Evolutionary conservation across 306 rosid genomes (phyloP).

Genomic region (Citrullus amarus): DNA sequence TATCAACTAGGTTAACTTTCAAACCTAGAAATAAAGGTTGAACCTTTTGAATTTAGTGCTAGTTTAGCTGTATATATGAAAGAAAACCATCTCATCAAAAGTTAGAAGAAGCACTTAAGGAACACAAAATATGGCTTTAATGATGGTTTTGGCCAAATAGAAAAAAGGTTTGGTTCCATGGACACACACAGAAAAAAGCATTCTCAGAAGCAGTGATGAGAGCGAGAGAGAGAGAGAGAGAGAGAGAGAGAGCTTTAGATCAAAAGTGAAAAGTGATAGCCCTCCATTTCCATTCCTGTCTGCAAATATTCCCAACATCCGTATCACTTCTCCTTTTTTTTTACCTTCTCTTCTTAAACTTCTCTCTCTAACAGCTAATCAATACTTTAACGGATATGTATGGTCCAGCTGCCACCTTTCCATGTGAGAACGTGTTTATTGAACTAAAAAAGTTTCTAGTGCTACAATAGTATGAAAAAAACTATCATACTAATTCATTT

Average conservation of each 20-base stretch:
- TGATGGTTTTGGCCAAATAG: not conserved
- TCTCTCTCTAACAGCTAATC: not conserved
- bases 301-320: slow-evolving; percentile 5
- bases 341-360: not conserved
- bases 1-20: not conserved
- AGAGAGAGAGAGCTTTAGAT: not conserved
- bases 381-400: not conserved
- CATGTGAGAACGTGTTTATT: not conserved
- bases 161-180: not conserved
- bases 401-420: slow-evolving; percentile 5
- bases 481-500: too few species aligned
- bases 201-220: not conserved
- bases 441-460: too few species aligned
- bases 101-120: not conserved
- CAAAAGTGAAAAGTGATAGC: slow-evolving; percentile 5
- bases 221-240: not conserved
- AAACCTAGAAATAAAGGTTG: not conserved
- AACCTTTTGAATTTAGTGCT: not conserved
- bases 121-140: slow-evolving; percentile 6
- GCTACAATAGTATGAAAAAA: too few species aligned
- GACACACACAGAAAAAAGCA: not conserved
- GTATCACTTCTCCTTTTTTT: not conserved
- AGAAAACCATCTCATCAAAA: not conserved
- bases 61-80: not conserved
- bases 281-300: slow-evolving; percentile 8